These are phyloP conservation scores for Houttuynia cordata DNA, from an alignment of 164 flowering plant species.

Conservation along the genomic window DNA sequence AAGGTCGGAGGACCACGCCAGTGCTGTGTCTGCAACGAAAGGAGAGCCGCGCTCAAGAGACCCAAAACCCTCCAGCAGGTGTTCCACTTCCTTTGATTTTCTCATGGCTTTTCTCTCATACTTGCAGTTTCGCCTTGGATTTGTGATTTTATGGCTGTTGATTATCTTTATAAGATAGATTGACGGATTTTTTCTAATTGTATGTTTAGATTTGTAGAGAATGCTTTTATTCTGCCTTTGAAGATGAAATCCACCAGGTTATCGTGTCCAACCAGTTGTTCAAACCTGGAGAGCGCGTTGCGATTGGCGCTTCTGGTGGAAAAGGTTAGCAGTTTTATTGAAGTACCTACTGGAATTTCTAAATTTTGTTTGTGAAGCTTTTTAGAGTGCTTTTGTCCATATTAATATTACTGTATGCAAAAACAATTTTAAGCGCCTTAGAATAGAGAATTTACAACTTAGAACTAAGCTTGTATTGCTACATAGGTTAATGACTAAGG, in stretches of 20 bases:
- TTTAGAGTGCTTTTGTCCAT: background rate
- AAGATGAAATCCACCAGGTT: constrained; percentile 84
- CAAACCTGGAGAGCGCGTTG: constrained; percentile 83
- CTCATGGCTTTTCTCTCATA: no score
- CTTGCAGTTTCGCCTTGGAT: no score
- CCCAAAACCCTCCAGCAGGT: constrained; percentile 92
- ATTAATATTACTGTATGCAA: no score
- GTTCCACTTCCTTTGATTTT: background rate
- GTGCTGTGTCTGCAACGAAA: constrained; percentile 39
- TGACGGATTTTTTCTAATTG: background rate
- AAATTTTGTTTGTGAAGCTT: background rate
- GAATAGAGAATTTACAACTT: no score
- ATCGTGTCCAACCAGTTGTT: constrained; percentile 70
- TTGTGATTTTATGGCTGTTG: background rate
- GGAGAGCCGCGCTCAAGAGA: constrained; percentile 64
- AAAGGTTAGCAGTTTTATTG: constrained; percentile 43
- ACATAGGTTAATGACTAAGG: no score
- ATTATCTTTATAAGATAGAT: no score
- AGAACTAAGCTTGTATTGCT: no score
- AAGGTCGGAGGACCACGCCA: constrained; percentile 10
- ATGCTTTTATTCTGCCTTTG: constrained; percentile 81
- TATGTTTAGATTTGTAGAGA: constrained; percentile 66
- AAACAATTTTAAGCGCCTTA: no score
- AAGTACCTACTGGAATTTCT: background rate
- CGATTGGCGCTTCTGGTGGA: constrained; percentile 97